These are phyloP conservation scores for Tuber microsphaerosporum DNA, from an alignment of 495 filamentous ascomycete species.

Conservation along the genomic window DNA sequence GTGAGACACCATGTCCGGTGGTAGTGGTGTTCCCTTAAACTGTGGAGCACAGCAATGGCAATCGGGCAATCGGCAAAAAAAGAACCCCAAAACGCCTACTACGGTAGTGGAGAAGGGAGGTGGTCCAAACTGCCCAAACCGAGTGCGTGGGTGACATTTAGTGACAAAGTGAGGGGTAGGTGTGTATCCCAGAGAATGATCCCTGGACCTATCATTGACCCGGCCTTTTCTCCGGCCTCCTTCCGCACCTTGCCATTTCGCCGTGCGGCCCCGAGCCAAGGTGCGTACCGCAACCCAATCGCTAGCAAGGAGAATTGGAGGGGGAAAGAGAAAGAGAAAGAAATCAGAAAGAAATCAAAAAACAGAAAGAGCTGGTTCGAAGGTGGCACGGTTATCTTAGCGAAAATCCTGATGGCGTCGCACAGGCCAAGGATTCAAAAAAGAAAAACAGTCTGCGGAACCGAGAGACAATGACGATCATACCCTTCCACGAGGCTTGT, in stretches of 20 bases:
- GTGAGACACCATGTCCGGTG: background rate
- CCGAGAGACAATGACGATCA: background rate
- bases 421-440: background rate
- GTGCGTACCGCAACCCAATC: background rate
- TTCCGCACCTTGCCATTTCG: background rate
- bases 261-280: background rate
- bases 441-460: background rate
- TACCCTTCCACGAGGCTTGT: background rate
- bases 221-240: slow-evolving; percentile 3
- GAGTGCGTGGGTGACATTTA: background rate
- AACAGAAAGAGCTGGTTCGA: background rate
- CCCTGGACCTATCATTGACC: slow-evolving; percentile 3
- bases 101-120: background rate
- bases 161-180: background rate
- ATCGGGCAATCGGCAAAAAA: background rate
- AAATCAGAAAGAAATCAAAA: background rate
- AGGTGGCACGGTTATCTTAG: background rate
- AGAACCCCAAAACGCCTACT: background rate
- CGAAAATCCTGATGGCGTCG: background rate
- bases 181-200: background rate
- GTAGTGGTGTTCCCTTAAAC: background rate
- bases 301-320: background rate
- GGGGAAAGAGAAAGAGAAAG: background rate
- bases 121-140: background rate
- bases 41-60: background rate